Percentiles rank a stretch among this genome's conserved stretches.
Conservation (phyloP, 768 basidiomycete genomes). For the Boletus rufocinnamomeus region DNA sequence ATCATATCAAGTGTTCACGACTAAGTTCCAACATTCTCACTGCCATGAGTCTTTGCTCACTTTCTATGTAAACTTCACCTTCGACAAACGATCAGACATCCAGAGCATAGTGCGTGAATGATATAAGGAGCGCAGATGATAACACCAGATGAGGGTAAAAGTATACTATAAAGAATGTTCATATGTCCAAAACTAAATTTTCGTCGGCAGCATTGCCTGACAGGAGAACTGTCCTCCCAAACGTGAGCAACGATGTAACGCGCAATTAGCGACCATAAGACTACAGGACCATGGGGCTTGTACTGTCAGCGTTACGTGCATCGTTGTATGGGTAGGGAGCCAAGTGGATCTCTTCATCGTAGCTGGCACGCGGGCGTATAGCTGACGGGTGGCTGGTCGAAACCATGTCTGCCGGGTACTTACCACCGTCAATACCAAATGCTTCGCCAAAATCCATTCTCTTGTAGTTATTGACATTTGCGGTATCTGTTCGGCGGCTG, state of each 20-base stretch:
- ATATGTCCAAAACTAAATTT: not conserved
- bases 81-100: not conserved
- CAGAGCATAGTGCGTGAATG: not conserved
- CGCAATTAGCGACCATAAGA: not conserved
- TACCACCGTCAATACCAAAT: constrained; percentile 37
- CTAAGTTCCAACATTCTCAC: no score
- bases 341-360: constrained; percentile 44
- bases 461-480: constrained; percentile 28
- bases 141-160: not conserved
- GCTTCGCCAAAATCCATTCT: constrained; percentile 42
- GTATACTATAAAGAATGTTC: not conserved
- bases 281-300: constrained; percentile 9
- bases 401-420: constrained; percentile 13
- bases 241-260: not conserved
- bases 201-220: not conserved
- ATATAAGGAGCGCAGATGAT: not conserved
- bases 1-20: no score
- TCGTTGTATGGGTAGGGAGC: constrained; percentile 38
- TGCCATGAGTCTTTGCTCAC: no score
- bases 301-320: constrained; percentile 7
- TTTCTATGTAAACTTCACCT: not conserved
- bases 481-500: constrained; percentile 16
- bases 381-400: constrained; percentile 10
- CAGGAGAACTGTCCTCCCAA: constrained; percentile 2
- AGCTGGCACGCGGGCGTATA: constrained; percentile 30